Conservation (phyloP, 2,329 filamentous ascomycete species). For the Nemania serpens region DNA sequence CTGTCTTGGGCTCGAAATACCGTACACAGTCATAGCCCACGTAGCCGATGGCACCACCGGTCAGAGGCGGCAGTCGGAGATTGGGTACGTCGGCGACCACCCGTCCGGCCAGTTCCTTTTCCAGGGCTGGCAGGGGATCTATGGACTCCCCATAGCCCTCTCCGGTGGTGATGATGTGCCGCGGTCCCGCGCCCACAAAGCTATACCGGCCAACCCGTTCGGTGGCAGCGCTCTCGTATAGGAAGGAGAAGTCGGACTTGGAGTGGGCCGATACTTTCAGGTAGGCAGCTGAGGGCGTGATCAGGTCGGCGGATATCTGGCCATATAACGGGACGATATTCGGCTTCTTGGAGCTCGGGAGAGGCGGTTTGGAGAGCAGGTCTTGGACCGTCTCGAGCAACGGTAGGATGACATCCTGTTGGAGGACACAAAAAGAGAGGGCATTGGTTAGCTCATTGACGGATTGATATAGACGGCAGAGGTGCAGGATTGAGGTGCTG, state of each 20-base stretch:
- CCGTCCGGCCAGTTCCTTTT: conserved; percentile 77
- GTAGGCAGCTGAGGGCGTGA: conserved; percentile 95
- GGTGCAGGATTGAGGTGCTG: background rate
- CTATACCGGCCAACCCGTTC: conserved; percentile 94
- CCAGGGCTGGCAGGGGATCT: conserved; percentile 83
- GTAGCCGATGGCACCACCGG: conserved; percentile 92
- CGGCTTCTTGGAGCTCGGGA: conserved; percentile 47
- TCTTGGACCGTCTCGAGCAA: conserved; percentile 53
- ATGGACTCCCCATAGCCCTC: conserved; percentile 81
- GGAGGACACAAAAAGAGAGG: background rate
- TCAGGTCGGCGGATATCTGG: conserved; percentile 86
- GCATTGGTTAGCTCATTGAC: conserved; percentile 8
- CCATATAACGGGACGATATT: conserved; percentile 84
- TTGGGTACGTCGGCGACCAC: conserved; percentile 83
- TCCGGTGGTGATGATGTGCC: conserved; percentile 85
- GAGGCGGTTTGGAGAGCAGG: conserved; percentile 46
- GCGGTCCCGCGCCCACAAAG: conserved; percentile 82
- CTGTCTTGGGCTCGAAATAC: conserved; percentile 98
- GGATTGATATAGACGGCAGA: background rate
- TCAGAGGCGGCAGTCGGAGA: conserved; percentile 80
- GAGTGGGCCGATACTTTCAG: conserved; percentile 83
- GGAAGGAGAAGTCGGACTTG: conserved; percentile 80
- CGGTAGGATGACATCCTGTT: conserved; percentile 49
- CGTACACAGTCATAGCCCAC: conserved; percentile 96
- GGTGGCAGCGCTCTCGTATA: conserved; percentile 94